Evolutionary conservation across 768 basidiomycete genomes (phyloP).

Genomic region (Dacryopinax primogenitus): DNA sequence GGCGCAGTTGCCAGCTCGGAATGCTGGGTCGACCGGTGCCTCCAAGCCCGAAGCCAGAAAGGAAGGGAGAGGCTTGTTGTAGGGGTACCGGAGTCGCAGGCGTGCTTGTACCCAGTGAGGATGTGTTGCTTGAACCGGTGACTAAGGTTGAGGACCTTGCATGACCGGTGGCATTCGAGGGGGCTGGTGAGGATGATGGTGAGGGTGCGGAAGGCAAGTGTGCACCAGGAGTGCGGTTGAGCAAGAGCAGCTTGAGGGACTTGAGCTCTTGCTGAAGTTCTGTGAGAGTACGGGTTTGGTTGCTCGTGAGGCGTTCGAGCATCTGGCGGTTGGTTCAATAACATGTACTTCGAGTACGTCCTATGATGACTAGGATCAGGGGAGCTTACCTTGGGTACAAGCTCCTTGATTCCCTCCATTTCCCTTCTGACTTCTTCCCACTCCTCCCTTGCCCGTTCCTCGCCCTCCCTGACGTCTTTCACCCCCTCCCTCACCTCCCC

Average conservation of each 20-base stretch:
- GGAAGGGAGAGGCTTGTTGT: background rate
- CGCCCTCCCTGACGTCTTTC: constrained; percentile 61
- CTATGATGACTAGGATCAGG: background rate
- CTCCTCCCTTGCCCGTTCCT: constrained; percentile 68
- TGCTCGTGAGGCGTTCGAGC: constrained; percentile 85
- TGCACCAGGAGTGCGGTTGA: constrained; percentile 40
- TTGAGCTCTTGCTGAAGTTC: constrained; percentile 92
- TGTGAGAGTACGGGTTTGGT: constrained; percentile 64
- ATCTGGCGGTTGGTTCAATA: constrained; percentile 42
- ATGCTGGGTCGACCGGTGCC: background rate
- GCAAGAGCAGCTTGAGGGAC: constrained; percentile 77
- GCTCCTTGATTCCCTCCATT: constrained; percentile 75
- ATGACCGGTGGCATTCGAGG: background rate
- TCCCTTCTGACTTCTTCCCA: constrained; percentile 88
- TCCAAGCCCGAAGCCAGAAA: background rate
- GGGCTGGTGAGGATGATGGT: background rate
- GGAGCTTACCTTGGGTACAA: constrained; percentile 72
- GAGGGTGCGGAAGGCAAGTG: background rate
- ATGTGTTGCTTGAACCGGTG: background rate
- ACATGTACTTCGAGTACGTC: background rate
- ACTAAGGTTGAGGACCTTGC: background rate
- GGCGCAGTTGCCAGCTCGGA: background rate
- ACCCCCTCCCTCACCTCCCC: constrained; percentile 61
- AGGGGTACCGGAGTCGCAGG: background rate
- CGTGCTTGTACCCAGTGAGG: background rate